A percentile compares a stretch with the other conserved stretches of the same genome.
Evolutionary conservation across 352 stramenopile species (phyloP).

Genomic region (Hyaloperonospora arabidopsidis): DNA sequence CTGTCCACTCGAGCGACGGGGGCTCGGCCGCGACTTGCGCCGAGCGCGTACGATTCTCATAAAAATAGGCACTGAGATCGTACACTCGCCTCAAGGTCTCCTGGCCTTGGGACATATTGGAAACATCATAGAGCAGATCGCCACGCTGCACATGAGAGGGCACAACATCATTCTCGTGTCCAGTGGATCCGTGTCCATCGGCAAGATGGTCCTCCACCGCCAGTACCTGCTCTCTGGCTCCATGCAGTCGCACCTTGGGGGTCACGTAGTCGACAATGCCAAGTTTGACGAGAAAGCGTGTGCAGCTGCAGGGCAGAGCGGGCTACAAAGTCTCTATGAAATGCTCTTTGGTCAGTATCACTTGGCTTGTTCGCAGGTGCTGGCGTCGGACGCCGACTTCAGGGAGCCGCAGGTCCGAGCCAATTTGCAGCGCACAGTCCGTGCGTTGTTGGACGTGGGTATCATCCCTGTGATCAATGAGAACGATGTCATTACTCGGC

Average conservation of each 20-base stretch:
- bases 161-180: conserved; percentile 80
- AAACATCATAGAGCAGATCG: conserved; percentile 81
- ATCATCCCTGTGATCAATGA: conserved; percentile 85
- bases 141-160: conserved; percentile 70
- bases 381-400: conserved; percentile 78
- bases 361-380: conserved; percentile 69
- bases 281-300: conserved; percentile 72
- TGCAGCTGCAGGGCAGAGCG: conserved; percentile 61
- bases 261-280: conserved; percentile 43
- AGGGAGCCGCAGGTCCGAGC: conserved; percentile 45
- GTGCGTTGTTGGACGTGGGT: conserved; percentile 61
- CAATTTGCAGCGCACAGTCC: conserved; percentile 61
- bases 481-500: conserved; percentile 75
- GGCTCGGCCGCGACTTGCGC: conserved; percentile 37
- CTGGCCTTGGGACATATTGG: conserved; percentile 82
- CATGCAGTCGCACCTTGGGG: conserved; percentile 75
- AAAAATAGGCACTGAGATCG: conserved; percentile 83
- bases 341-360: conserved; percentile 84
- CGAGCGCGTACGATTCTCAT: conserved; percentile 68
- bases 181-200: conserved; percentile 71
- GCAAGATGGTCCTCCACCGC: conserved; percentile 70
- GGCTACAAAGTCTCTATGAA: conserved; percentile 79
- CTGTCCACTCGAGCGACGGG: conserved; percentile 11
- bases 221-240: conserved; percentile 79
- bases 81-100: conserved; percentile 67